Conservation (phyloP, 1,284 basidiomycete species). For the Malassezia caprae region DNA sequence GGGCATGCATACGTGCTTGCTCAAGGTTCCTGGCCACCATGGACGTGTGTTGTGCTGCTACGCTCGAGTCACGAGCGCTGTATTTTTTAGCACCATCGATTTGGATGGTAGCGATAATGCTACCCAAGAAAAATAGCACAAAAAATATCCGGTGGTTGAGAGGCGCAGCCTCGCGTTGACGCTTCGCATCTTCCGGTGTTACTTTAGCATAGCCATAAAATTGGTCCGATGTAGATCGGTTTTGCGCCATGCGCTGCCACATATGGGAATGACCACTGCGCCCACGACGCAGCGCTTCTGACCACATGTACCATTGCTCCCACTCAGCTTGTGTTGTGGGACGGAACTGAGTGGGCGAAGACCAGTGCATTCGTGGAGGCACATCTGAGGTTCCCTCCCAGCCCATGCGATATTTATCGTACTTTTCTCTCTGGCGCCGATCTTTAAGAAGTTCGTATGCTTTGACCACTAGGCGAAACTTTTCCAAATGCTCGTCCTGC, state of each 20-base stretch:
- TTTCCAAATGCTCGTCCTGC: constrained; percentile 3
- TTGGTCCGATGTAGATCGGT: background rate
- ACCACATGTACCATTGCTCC: constrained; percentile 17
- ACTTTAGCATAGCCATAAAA: constrained; percentile 5
- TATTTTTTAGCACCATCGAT: background rate
- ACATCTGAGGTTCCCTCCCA: constrained; percentile 3
- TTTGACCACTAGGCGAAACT: constrained; percentile 9
- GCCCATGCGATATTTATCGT: constrained; percentile 11
- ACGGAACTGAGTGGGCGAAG: background rate
- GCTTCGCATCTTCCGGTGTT: constrained; percentile 3
- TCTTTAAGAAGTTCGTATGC: constrained; percentile 15
- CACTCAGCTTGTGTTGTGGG: constrained; percentile 4
- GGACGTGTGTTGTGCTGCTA: background rate
- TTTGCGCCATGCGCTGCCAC: constrained; percentile 7
- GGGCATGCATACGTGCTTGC: constrained; percentile 5
- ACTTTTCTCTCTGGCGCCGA: background rate
- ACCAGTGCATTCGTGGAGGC: background rate
- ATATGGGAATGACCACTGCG: background rate
- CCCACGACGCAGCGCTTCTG: constrained; percentile 9
- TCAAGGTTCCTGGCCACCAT: constrained; percentile 7
- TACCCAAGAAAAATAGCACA: background rate
- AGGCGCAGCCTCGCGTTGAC: constrained; percentile 5
- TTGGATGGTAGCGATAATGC: constrained; percentile 8
- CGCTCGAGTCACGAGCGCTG: background rate
- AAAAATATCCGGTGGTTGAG: constrained; percentile 4